Conservation (phyloP, 2,329 filamentous ascomycete genomes). For the Sarocladium oryzae region DNA sequence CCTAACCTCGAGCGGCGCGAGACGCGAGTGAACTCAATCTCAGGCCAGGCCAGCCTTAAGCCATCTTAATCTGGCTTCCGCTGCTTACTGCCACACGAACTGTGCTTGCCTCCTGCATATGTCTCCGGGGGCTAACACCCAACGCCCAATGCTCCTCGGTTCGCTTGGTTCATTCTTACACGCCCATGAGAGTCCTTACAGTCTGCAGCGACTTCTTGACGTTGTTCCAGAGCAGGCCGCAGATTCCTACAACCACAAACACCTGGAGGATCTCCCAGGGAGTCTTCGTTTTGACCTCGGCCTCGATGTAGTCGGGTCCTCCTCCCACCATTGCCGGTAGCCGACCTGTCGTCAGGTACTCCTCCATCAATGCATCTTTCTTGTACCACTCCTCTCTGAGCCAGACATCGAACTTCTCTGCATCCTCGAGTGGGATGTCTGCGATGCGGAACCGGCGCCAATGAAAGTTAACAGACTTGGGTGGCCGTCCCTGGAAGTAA, state of each 20-base stretch:
- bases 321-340: conserved; percentile 64
- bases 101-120: too few relatives aligned
- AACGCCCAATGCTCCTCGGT: not conserved
- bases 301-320: conserved; percentile 50
- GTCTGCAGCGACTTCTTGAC: conserved; percentile 22
- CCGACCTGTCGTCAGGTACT: conserved; percentile 68
- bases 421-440: conserved; percentile 73
- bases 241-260: conserved; percentile 42
- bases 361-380: conserved; percentile 83
- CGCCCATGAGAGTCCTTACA: not conserved
- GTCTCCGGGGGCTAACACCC: not conserved
- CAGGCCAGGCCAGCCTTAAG: too few relatives aligned
- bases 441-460: conserved; percentile 80
- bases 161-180: not conserved
- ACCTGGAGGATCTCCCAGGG: conserved; percentile 51
- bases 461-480: conserved; percentile 94
- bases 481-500: conserved; percentile 81
- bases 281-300: conserved; percentile 47
- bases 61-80: too few relatives aligned
- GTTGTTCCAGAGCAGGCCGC: conserved; percentile 35
- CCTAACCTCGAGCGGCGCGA: conserved; percentile 4
- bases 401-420: conserved; percentile 75
- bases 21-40: conserved; percentile 4
- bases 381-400: conserved; percentile 81
- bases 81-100: too few relatives aligned